A percentile compares a stretch with the other conserved stretches of the same genome.
Evolutionary conservation across 2,329 filamentous ascomycete genomes (phyloP).

Genomic region (Pestalotiopsis sp.): DNA sequence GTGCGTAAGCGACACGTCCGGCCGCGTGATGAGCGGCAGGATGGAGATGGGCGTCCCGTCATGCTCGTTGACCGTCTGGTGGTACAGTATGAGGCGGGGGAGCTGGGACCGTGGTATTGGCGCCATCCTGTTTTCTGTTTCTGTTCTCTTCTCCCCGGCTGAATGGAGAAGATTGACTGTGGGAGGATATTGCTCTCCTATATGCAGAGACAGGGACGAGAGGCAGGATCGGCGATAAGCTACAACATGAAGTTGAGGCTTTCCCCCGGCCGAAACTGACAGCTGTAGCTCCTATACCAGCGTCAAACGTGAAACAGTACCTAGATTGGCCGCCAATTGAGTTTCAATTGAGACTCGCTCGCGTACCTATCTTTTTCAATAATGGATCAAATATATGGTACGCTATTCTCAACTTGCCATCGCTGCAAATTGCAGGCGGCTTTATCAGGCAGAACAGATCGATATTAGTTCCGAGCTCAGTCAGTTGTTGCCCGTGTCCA

Average conservation of each 20-base stretch:
- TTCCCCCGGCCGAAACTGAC: too few relatives aligned
- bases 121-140: conserved; percentile 7
- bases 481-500: neutral
- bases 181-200: too few relatives aligned
- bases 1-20: conserved; percentile 59
- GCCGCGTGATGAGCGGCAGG: conserved; percentile 41
- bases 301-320: neutral
- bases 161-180: neutral
- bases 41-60: conserved; percentile 41
- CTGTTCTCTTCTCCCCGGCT: neutral
- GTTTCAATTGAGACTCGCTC: neutral
- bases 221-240: neutral
- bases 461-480: neutral
- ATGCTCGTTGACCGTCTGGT: conserved; percentile 45
- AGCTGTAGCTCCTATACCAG: neutral
- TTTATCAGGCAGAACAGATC: neutral
- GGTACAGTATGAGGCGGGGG: conserved; percentile 32
- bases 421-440: neutral
- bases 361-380: neutral
- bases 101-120: conserved; percentile 15
- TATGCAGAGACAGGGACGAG: neutral
- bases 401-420: neutral
- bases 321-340: neutral
- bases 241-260: too few relatives aligned
- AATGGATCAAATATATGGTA: neutral